Conservation (phyloP, 345 rosid species). For the Arabidopsis arenosa region DNA sequence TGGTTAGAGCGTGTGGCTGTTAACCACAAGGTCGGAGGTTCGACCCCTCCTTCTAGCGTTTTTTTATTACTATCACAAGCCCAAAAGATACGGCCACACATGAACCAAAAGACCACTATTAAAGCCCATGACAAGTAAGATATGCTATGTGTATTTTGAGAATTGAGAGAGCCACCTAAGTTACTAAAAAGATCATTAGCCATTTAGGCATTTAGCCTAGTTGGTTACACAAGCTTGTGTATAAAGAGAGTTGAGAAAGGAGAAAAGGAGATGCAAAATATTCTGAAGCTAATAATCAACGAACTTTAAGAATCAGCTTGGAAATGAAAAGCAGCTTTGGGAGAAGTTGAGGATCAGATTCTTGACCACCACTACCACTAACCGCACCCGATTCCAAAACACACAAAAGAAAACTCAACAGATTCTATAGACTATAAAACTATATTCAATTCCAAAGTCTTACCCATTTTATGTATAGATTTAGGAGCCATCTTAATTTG, state of each 20-base stretch:
- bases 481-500: constrained; percentile 15
- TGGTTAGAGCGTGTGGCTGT: constrained; percentile 93
- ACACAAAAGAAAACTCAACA: constrained; percentile 4
- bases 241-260: neutral
- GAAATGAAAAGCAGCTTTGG: constrained; percentile 32
- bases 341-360: constrained; percentile 37
- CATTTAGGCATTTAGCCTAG: no score
- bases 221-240: neutral
- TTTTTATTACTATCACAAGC: no score
- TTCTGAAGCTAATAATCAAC: constrained; percentile 22
- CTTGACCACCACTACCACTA: constrained; percentile 39
- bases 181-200: neutral
- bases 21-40: constrained; percentile 96
- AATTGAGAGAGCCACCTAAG: neutral
- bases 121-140: neutral
- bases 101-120: neutral
- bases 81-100: no score
- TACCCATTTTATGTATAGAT: neutral
- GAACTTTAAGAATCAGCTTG: constrained; percentile 42
- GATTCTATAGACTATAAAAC: constrained; percentile 8
- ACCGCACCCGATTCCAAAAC: constrained; percentile 38
- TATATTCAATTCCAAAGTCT: constrained; percentile 21
- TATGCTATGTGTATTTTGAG: neutral
- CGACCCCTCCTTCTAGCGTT: constrained; percentile 60
- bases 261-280: constrained; percentile 24